A percentile compares a stretch with the other conserved stretches of the same genome.
phyloP scores from a whole-genome alignment of 805 yeast genomes.

The Starmerella potacharoeniae region DNA sequence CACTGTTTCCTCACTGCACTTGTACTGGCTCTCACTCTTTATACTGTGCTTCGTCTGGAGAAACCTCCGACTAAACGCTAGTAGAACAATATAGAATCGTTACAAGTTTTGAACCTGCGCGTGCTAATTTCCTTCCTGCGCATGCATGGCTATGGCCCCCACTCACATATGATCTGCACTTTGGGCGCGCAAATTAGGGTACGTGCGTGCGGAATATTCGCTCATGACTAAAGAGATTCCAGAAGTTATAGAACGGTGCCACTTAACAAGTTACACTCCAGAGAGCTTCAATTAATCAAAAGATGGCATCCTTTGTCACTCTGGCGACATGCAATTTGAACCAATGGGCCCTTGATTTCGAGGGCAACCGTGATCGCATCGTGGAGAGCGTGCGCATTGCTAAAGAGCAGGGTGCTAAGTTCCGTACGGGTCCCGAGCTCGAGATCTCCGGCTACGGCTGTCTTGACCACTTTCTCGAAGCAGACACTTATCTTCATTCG shows the following conservation, averaged over 20 bases:
- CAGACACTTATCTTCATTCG: slow-evolving; percentile 75
- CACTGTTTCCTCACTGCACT: slow-evolving; percentile 12
- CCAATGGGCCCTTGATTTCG: slow-evolving; percentile 98
- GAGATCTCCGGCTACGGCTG: slow-evolving; percentile 78
- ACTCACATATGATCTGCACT: too few relatives aligned
- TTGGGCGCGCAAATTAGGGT: too few relatives aligned
- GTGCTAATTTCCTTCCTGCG: too few relatives aligned
- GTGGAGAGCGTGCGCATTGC: slow-evolving; percentile 69
- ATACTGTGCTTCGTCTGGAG: slow-evolving; percentile 1
- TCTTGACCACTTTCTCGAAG: slow-evolving; percentile 79
- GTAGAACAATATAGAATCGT: neutral
- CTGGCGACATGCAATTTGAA: slow-evolving; percentile 88
- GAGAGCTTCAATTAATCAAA: neutral
- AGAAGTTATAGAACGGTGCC: too few relatives aligned
- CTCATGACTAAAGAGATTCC: too few relatives aligned
- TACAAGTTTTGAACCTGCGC: neutral
- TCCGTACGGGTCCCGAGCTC: slow-evolving; percentile 94
- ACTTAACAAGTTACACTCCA: too few relatives aligned
- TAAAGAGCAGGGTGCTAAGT: slow-evolving; percentile 57
- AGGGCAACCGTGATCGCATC: slow-evolving; percentile 90
- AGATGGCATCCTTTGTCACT: slow-evolving; percentile 79
- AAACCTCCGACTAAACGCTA: neutral
- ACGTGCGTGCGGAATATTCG: too few relatives aligned
- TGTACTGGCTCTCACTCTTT: slow-evolving; percentile 1
- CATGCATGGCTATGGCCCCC: too few relatives aligned